phyloP scores from a whole-genome alignment of 306 rosid species.

The Alnus glutinosa region DNA sequence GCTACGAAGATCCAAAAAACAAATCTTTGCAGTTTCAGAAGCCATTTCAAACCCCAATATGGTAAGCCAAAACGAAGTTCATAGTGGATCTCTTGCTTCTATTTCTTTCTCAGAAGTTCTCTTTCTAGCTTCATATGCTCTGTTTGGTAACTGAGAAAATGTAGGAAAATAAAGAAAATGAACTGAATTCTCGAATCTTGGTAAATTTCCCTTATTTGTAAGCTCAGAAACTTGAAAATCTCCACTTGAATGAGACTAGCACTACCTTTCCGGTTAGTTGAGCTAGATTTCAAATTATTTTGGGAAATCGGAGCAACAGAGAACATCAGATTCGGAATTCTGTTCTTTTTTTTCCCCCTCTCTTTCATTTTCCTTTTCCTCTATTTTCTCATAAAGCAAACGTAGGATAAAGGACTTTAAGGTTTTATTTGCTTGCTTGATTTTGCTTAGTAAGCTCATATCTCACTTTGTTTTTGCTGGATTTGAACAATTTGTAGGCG shows the following conservation, averaged over 20 bases:
- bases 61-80: conserved; percentile 6
- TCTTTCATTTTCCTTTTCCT: background rate
- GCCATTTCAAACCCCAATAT: conserved; percentile 6
- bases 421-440: background rate
- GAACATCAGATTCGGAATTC: background rate
- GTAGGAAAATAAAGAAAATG: background rate
- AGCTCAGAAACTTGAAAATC: background rate
- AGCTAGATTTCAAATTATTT: background rate
- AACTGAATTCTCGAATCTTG: background rate
- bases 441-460: background rate
- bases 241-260: background rate
- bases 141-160: conserved; percentile 24
- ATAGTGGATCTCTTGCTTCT: conserved; percentile 1
- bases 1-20: background rate
- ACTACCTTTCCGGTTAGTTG: background rate
- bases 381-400: background rate
- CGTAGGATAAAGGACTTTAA: background rate
- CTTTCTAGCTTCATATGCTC: background rate
- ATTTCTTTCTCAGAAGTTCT: background rate
- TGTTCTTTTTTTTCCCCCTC: background rate
- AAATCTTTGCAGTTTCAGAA: background rate
- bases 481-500: conserved; percentile 44
- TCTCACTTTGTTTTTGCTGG: background rate
- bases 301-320: background rate
- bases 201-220: background rate